phyloP scores from a whole-genome alignment of 768 basidiomycete genomes.

The Pleurotus salmoneostramineus region DNA sequence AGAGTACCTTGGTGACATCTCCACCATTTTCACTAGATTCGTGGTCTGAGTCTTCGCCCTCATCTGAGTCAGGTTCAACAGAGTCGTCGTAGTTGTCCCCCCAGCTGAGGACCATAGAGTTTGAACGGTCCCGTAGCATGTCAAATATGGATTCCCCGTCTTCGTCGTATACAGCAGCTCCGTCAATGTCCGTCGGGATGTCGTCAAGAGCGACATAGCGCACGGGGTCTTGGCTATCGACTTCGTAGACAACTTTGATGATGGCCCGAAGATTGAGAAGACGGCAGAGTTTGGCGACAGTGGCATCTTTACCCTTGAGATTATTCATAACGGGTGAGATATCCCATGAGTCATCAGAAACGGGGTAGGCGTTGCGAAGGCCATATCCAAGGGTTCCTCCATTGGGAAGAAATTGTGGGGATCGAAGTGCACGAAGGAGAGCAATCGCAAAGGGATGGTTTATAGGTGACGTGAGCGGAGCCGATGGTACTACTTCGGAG shows the following conservation, averaged over 20 bases:
- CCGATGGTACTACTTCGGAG: background rate
- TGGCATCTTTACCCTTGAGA: constrained; percentile 15
- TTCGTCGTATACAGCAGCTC: too few relatives aligned
- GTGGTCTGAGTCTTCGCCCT: background rate
- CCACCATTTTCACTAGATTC: too few relatives aligned
- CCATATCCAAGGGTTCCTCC: constrained; percentile 39
- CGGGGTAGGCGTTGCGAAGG: constrained; percentile 31
- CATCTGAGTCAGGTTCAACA: background rate
- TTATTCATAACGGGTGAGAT: constrained; percentile 2
- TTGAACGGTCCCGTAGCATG: too few relatives aligned
- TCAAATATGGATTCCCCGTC: too few relatives aligned
- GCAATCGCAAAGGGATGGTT: constrained; percentile 4
- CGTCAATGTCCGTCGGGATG: too few relatives aligned
- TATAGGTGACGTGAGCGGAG: background rate
- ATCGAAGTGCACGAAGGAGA: constrained; percentile 23
- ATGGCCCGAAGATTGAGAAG: too few relatives aligned
- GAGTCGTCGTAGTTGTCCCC: constrained; percentile 7
- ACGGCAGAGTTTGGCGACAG: too few relatives aligned
- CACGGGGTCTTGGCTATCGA: too few relatives aligned
- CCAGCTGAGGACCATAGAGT: too few relatives aligned
- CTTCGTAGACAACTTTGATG: too few relatives aligned
- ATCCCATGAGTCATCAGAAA: constrained; percentile 9
- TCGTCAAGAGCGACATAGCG: too few relatives aligned
- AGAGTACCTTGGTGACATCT: constrained; percentile 4
- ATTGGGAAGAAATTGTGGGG: constrained; percentile 28